A percentile compares a stretch with the other conserved stretches of the same genome.
These are phyloP conservation scores for Candida qinlingensis DNA, from an alignment of 805 yeast species.

Conservation along the genomic window DNA sequence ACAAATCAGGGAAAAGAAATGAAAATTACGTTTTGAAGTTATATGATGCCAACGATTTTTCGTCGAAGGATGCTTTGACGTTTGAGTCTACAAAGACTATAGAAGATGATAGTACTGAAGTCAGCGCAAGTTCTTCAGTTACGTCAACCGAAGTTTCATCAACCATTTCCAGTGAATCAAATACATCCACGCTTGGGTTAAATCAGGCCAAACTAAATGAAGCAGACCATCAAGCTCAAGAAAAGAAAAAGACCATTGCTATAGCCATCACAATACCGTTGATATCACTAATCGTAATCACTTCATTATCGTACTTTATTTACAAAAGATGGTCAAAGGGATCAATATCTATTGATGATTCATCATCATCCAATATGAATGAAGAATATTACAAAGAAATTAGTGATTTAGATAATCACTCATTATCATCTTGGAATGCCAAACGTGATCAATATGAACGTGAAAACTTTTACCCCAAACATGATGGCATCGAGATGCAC, in stretches of 20 bases:
- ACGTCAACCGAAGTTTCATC: not conserved
- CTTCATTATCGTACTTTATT: conserved; percentile 3
- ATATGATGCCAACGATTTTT: conserved; percentile 35
- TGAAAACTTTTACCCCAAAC: not conserved
- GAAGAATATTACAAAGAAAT: conserved; percentile 20
- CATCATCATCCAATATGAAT: conserved; percentile 5
- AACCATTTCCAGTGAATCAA: not conserved
- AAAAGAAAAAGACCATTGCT: conserved; percentile 4
- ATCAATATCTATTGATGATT: not conserved
- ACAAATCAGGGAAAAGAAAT: conserved; percentile 20
- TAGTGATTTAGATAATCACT: conserved; percentile 18
- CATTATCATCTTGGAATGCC: conserved; percentile 22
- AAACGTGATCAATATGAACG: conserved; percentile 21
- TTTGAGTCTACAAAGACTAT: not conserved
- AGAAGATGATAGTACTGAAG: not conserved
- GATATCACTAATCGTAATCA: conserved; percentile 15
- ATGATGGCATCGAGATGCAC: not conserved
- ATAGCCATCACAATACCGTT: conserved; percentile 25
- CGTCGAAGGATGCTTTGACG: conserved; percentile 20
- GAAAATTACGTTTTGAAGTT: conserved; percentile 32
- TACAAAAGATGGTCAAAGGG: conserved; percentile 10
- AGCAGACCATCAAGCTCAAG: not conserved
- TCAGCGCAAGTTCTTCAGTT: not conserved
- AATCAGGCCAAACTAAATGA: not conserved
- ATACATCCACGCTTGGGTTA: not conserved